Percentiles rank a stretch among this genome's conserved stretches.
These are phyloP conservation scores for Phlebiopsis flavidoalba DNA, from an alignment of 768 basidiomycete genomes.

Conservation along the genomic window DNA sequence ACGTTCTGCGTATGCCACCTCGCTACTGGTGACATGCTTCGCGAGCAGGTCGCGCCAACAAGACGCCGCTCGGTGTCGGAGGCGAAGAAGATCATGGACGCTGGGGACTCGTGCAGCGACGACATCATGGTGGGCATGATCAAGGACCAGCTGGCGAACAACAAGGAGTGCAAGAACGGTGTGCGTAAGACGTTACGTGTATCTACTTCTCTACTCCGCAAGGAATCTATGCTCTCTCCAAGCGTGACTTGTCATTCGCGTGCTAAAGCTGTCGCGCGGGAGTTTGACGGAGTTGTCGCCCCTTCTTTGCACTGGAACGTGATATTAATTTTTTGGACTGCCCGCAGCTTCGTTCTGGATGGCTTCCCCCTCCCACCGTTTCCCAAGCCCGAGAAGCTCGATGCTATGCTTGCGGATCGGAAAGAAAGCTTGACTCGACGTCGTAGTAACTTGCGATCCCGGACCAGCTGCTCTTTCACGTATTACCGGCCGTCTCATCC, in stretches of 20 bases:
- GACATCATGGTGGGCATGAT: constrained; percentile 99
- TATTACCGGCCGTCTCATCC: constrained; percentile 94
- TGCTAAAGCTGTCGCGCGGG: not conserved
- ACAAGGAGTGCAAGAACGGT: constrained; percentile 93
- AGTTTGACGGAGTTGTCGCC: not conserved
- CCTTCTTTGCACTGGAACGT: not conserved
- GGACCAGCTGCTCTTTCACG: constrained; percentile 93
- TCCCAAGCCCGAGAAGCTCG: constrained; percentile 93
- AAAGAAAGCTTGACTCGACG: constrained; percentile 92
- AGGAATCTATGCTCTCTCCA: not conserved
- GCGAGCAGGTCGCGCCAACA: constrained; percentile 80
- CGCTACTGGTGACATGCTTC: constrained; percentile 98
- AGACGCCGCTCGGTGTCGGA: constrained; percentile 84
- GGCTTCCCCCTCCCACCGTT: constrained; percentile 98
- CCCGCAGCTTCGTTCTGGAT: constrained; percentile 87
- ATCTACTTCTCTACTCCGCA: not conserved
- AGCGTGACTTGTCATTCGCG: not conserved
- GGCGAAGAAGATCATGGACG: constrained; percentile 98
- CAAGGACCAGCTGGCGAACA: constrained; percentile 90
- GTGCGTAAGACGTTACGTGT: constrained; percentile 38
- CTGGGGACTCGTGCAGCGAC: constrained; percentile 93
- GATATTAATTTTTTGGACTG: not conserved
- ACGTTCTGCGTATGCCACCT: constrained; percentile 97
- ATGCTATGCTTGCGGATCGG: constrained; percentile 76
- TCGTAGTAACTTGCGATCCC: constrained; percentile 88